Conservation (phyloP, 2,329 filamentous ascomycete species). For the Colletotrichum aenigma region DNA sequence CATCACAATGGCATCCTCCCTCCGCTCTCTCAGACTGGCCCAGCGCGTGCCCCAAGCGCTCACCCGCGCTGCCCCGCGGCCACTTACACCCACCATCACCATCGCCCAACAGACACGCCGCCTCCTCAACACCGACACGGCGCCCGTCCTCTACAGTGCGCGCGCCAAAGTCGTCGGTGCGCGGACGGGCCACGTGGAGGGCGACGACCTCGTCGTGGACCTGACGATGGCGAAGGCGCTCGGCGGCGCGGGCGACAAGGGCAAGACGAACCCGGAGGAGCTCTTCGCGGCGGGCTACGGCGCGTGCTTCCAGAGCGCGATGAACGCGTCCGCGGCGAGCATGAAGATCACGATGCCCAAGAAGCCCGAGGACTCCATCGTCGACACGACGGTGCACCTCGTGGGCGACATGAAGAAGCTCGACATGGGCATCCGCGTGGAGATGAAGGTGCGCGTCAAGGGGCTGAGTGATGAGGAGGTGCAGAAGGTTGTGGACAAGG, state of each 20-base stretch:
- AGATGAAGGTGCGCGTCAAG: conserved; percentile 43
- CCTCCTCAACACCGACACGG: conserved; percentile 40
- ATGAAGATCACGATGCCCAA: conserved; percentile 45
- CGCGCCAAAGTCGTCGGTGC: conserved; percentile 41
- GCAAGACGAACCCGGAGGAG: conserved; percentile 52
- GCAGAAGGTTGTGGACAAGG: conserved; percentile 29
- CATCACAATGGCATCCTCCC: background rate
- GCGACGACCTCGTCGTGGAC: conserved; percentile 33
- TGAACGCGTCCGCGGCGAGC: conserved; percentile 44
- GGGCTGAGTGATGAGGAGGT: conserved; percentile 26
- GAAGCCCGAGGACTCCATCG: conserved; percentile 37
- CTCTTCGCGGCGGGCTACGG: conserved; percentile 52
- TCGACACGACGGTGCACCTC: conserved; percentile 45
- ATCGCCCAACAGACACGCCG: conserved; percentile 17
- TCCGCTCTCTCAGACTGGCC: background rate
- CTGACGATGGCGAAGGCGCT: conserved; percentile 48
- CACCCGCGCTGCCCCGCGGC: background rate
- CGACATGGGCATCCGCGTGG: conserved; percentile 47
- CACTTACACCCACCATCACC: background rate
- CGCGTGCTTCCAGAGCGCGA: conserved; percentile 50
- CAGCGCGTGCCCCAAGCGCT: background rate
- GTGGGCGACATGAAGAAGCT: conserved; percentile 48
- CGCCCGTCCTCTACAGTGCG: conserved; percentile 40
- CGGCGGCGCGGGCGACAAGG: conserved; percentile 38
- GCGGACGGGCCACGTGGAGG: conserved; percentile 31